A percentile compares a stretch with the other conserved stretches of the same genome.
Conservation (phyloP, 2,329 filamentous ascomycete genomes). For the Monilinia vaccinii-corymbosi region DNA sequence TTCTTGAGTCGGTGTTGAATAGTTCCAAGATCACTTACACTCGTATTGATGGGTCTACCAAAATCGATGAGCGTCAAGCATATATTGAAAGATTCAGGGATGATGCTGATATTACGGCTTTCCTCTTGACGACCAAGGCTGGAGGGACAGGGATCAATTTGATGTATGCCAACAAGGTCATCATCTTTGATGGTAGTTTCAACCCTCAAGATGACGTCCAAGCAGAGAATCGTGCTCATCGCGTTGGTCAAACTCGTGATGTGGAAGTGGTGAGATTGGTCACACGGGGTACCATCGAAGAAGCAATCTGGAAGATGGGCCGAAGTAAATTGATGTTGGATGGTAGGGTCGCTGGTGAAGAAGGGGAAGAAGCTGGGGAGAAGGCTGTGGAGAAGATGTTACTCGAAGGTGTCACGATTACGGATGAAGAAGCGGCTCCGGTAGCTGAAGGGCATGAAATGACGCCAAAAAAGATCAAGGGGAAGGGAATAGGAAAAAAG, state of each 20-base stretch:
- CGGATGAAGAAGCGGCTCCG: slow-evolving; percentile 5
- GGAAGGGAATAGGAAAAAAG: neutral
- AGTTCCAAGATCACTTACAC: slow-evolving; percentile 66
- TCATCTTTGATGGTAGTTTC: slow-evolving; percentile 95
- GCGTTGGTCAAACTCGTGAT: slow-evolving; percentile 81
- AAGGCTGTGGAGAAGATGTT: slow-evolving; percentile 25
- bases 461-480: slow-evolving; percentile 2
- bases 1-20: slow-evolving; percentile 74
- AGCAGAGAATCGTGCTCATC: slow-evolving; percentile 92
- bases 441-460: slow-evolving; percentile 8
- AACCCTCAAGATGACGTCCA: slow-evolving; percentile 98
- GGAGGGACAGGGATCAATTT: slow-evolving; percentile 97
- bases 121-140: slow-evolving; percentile 85
- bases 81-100: slow-evolving; percentile 81
- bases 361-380: slow-evolving; percentile 30
- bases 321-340: slow-evolving; percentile 90
- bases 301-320: slow-evolving; percentile 84
- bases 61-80: slow-evolving; percentile 73
- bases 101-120: slow-evolving; percentile 71
- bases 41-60: slow-evolving; percentile 77
- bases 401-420: slow-evolving; percentile 19
- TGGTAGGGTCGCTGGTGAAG: slow-evolving; percentile 56
- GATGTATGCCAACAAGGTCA: slow-evolving; percentile 90
- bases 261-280: slow-evolving; percentile 88
- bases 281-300: slow-evolving; percentile 74